A percentile compares a stretch with the other conserved stretches of the same genome.
Evolutionary conservation across 768 basidiomycete genomes (phyloP).

Genomic region (Kwoniella shandongensis): DNA sequence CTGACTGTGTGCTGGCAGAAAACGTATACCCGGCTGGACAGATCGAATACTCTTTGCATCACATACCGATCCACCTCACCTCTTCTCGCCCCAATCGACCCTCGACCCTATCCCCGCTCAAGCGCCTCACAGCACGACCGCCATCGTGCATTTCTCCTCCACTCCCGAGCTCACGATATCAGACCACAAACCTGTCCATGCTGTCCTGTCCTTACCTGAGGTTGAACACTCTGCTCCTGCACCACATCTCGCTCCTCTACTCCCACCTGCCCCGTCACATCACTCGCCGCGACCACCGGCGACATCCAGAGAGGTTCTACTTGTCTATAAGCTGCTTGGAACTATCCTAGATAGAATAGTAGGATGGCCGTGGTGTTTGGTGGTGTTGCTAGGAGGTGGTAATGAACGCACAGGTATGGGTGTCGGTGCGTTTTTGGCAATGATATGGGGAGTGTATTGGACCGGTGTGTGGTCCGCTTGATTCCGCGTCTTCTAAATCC

Average conservation of each 20-base stretch:
- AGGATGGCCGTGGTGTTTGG: constrained; percentile 75
- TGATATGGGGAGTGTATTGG: constrained; percentile 48
- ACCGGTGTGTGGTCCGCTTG: constrained; percentile 26
- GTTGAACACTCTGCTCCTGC: constrained; percentile 41
- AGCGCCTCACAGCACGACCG: constrained; percentile 60
- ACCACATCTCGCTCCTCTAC: constrained; percentile 54
- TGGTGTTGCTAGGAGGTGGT: constrained; percentile 75
- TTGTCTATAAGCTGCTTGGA: constrained; percentile 59
- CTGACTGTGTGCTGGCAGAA: constrained; percentile 45
- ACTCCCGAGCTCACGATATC: constrained; percentile 67
- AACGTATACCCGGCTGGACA: constrained; percentile 85
- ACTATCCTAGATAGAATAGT: constrained; percentile 69
- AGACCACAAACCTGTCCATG: constrained; percentile 92
- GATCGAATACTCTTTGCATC: constrained; percentile 81
- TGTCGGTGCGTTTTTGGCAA: constrained; percentile 36
- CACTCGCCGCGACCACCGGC: constrained; percentile 27
- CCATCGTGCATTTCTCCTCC: constrained; percentile 31
- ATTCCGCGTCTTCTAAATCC: not conserved
- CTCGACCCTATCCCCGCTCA: constrained; percentile 10
- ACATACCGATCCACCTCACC: constrained; percentile 63
- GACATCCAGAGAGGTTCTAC: constrained; percentile 29
- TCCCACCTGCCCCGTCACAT: constrained; percentile 52
- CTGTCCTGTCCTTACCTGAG: constrained; percentile 64
- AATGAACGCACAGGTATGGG: constrained; percentile 54
- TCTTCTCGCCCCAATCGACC: constrained; percentile 23